Percentiles rank a stretch among this genome's conserved stretches.
These are phyloP conservation scores for Dothiorella sarmentorum DNA, from an alignment of 2,329 filamentous ascomycete species.

Conservation along the genomic window DNA sequence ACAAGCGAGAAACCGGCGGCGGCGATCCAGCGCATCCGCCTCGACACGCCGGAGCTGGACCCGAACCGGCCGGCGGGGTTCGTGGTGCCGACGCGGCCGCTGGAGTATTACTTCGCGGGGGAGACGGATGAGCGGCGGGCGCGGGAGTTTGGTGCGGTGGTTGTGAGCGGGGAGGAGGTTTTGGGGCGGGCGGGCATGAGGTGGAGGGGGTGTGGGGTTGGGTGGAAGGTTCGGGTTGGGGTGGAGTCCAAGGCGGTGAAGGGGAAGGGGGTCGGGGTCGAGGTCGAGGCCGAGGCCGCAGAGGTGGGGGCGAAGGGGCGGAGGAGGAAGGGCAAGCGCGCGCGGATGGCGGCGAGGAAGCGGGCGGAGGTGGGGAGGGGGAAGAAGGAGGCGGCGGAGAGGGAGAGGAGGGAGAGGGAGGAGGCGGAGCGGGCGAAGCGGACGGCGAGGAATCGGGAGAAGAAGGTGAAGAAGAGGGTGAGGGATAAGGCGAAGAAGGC, in stretches of 20 bases:
- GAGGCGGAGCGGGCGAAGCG: background rate
- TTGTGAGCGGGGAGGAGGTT: background rate
- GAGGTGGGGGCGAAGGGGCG: background rate
- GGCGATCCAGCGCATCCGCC: background rate
- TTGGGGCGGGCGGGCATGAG: background rate
- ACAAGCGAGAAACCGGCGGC: background rate
- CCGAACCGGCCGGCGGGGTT: background rate
- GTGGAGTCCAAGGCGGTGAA: background rate
- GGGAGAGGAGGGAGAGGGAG: background rate
- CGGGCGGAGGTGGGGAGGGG: background rate
- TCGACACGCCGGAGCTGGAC: background rate
- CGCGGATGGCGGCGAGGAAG: background rate
- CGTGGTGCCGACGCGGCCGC: background rate
- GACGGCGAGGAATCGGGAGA: background rate
- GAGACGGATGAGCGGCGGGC: background rate
- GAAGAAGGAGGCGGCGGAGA: background rate
- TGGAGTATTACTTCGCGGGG: background rate
- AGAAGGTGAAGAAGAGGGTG: constrained; percentile 6
- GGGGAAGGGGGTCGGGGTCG: background rate
- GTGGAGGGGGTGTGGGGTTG: background rate
- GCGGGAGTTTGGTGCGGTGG: background rate
- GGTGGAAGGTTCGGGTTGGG: background rate
- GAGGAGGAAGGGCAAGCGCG: constrained; percentile 1
- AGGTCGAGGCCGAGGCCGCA: background rate
- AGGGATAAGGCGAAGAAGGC: background rate